Evolutionary conservation across 2,329 filamentous ascomycete species (phyloP).

Genomic region (Colletotrichum neosansevieriae): DNA sequence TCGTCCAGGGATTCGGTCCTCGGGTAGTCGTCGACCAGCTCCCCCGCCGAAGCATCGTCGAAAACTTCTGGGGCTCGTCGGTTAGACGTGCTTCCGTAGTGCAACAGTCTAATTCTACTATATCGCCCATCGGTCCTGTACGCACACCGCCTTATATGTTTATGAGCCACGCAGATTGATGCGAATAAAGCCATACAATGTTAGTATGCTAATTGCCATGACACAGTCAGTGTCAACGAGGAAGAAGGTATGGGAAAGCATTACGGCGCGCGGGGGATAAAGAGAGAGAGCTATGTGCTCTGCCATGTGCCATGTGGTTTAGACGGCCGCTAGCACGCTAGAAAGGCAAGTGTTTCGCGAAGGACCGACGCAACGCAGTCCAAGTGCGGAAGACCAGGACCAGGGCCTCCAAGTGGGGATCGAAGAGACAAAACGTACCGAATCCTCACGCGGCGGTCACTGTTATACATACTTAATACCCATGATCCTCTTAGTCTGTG

Average conservation of each 20-base stretch:
- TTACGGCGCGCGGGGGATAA: not conserved
- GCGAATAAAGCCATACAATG: not conserved
- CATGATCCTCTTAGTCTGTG: slow-evolving; percentile 4
- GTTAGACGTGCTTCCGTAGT: no score
- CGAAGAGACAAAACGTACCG: slow-evolving; percentile 5
- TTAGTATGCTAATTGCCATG: not conserved
- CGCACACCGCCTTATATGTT: slow-evolving; percentile 14
- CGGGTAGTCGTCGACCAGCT: not conserved
- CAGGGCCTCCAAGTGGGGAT: slow-evolving; percentile 23
- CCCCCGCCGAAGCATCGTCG: no score
- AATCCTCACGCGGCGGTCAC: not conserved
- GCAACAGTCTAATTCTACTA: not conserved
- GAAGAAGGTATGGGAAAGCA: not conserved
- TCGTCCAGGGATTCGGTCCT: not conserved
- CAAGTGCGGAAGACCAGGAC: slow-evolving; percentile 1
- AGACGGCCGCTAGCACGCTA: slow-evolving; percentile 31
- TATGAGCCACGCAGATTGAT: slow-evolving; percentile 13
- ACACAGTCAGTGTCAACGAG: not conserved
- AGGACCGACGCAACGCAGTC: slow-evolving; percentile 5
- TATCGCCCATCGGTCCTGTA: not conserved
- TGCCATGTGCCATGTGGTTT: slow-evolving; percentile 24
- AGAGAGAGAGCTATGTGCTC: not conserved
- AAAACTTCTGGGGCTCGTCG: no score
- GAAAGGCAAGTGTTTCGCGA: slow-evolving; percentile 34
- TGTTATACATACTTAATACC: slow-evolving; percentile 25